Evolutionary conservation across 257 asterid genomes (phyloP).

Genomic region (Solanum infundibuliforme): DNA sequence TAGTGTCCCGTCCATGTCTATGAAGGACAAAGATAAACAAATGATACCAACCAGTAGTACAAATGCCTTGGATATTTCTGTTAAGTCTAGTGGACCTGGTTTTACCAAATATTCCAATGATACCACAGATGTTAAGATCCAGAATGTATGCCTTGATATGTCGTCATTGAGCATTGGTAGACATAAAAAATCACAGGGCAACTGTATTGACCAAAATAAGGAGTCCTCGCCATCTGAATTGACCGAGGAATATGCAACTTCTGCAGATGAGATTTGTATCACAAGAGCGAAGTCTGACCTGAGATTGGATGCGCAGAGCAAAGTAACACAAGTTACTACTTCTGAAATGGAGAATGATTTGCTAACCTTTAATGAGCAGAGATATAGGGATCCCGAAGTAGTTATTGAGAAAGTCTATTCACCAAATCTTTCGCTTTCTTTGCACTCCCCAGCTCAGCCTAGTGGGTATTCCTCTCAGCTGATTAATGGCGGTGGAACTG

Average conservation of each 20-base stretch:
- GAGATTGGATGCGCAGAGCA: conserved; percentile 9
- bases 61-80: conserved; percentile 16
- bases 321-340: conserved; percentile 9
- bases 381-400: conserved; percentile 51
- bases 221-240: conserved; percentile 21
- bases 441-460: conserved; percentile 18
- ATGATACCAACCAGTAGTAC: conserved; percentile 12
- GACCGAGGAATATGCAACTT: conserved; percentile 12
- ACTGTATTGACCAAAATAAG: conserved; percentile 22
- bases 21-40: conserved; percentile 14
- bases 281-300: conserved; percentile 20
- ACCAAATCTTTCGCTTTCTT: conserved; percentile 24
- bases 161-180: conserved; percentile 48
- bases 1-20: conserved; percentile 12
- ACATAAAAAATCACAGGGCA: conserved; percentile 15
- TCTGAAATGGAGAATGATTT: conserved; percentile 45
- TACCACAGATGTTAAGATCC: conserved; percentile 16
- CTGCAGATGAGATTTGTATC: conserved; percentile 9
- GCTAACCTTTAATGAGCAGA: conserved; percentile 47
- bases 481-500: conserved; percentile 16
- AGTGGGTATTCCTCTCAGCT: conserved; percentile 13
- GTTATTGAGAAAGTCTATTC: conserved; percentile 15
- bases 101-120: conserved; percentile 22
- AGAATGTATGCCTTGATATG: conserved; percentile 33
- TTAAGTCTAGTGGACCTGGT: conserved; percentile 25